Conservation (phyloP, 345 rosid species). For the Citrus cavaleriei region DNA sequence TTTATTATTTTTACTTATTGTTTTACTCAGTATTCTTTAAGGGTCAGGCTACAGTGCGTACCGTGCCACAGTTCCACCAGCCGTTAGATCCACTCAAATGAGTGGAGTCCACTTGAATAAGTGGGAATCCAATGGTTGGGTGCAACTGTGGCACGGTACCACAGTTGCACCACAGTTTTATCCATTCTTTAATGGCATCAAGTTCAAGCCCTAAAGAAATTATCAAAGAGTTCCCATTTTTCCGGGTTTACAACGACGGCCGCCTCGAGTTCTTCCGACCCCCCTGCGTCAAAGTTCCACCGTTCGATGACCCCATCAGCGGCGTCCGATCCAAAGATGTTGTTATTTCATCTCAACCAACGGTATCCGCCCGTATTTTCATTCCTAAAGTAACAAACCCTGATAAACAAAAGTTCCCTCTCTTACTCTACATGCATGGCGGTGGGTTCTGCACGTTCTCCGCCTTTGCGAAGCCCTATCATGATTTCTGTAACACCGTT, state of each 20-base stretch:
- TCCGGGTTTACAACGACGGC: slow-evolving; percentile 26
- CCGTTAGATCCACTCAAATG: too few relatives aligned
- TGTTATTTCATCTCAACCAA: neutral
- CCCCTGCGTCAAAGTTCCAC: neutral
- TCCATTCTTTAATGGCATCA: slow-evolving; percentile 11
- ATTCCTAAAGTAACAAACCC: neutral
- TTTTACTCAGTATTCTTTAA: neutral
- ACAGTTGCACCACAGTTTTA: too few relatives aligned
- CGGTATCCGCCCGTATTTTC: neutral
- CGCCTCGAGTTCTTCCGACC: neutral
- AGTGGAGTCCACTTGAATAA: too few relatives aligned
- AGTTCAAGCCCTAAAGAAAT: slow-evolving; percentile 2
- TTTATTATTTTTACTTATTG: too few relatives aligned
- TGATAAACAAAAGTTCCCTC: neutral
- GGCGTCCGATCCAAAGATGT: neutral
- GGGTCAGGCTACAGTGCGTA: too few relatives aligned
- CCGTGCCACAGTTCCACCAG: too few relatives aligned
- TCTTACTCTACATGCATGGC: slow-evolving; percentile 22
- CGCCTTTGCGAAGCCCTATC: slow-evolving; percentile 24
- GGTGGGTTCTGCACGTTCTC: slow-evolving; percentile 33
- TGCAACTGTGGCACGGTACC: too few relatives aligned
- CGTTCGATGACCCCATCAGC: neutral
- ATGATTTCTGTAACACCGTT: slow-evolving; percentile 12
- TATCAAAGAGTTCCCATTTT: slow-evolving; percentile 15
- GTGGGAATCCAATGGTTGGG: too few relatives aligned